Conservation (phyloP, 1,284 basidiomycete species). For the Singerocomus rubriflavus region DNA sequence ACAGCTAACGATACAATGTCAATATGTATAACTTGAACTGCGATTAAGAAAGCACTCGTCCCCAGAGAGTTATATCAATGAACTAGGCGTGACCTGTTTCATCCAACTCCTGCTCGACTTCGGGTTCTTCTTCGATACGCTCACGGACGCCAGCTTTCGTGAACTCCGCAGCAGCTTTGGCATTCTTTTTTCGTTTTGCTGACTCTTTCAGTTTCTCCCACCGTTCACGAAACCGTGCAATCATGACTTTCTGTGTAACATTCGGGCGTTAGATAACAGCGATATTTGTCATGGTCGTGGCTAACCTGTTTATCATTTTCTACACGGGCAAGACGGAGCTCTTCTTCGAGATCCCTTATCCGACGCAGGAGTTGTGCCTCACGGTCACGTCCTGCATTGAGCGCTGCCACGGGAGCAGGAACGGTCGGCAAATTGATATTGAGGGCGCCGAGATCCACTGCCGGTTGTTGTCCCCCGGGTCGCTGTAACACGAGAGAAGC, state of each 20-base stretch:
- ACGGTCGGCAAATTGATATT: constrained; percentile 52
- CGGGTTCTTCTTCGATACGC: constrained; percentile 74
- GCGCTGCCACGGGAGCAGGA: constrained; percentile 49
- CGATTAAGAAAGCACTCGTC: constrained; percentile 5
- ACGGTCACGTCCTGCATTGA: constrained; percentile 49
- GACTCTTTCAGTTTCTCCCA: constrained; percentile 89
- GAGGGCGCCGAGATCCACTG: constrained; percentile 48
- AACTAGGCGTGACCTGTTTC: constrained; percentile 23
- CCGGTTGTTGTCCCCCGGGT: constrained; percentile 38
- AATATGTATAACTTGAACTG: not conserved
- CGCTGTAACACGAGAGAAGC: constrained; percentile 53
- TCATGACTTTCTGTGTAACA: constrained; percentile 67
- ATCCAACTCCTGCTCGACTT: constrained; percentile 55
- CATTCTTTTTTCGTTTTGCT: constrained; percentile 82
- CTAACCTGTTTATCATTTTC: constrained; percentile 83
- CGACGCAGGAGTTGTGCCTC: constrained; percentile 67
- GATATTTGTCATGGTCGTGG: constrained; percentile 10
- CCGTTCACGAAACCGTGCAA: constrained; percentile 78
- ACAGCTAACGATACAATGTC: constrained; percentile 17
- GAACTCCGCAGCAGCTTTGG: constrained; percentile 59
- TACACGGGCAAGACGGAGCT: constrained; percentile 56
- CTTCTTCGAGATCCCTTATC: constrained; percentile 64
- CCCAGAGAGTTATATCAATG: not conserved
- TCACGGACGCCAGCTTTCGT: constrained; percentile 51
- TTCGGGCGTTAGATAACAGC: constrained; percentile 15